Evolutionary conservation across 2,329 filamentous ascomycete species (phyloP), one percentile per base, ranked within the genome.

Genomic region (Metarhizium anisopliae): DNA sequence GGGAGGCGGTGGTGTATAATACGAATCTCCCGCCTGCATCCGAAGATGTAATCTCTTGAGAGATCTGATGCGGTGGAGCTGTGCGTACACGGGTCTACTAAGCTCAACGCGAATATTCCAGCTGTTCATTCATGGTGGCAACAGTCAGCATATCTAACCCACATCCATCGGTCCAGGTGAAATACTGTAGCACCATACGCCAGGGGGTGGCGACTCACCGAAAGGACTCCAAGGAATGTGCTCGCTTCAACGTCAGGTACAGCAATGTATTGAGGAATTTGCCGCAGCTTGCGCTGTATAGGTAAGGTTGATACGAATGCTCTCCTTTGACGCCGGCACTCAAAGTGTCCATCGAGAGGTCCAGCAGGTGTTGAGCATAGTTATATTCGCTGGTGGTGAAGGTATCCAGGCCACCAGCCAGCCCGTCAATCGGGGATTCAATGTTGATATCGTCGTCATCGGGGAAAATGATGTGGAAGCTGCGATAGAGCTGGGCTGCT

Each of bases 81-180:
- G 74, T 56, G 74, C 74, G 67, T 82, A 85, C 4, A 86, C 76
- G 1, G 75, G 76, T 6, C 80, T 73, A 63, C 78, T 83, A 10
- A 86, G 73, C 65, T 86, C 83, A 55, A 86, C 78, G 6, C 81
- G 77, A 54, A 85, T 80, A 64, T 86, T 83, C 83, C 83, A 86
- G 59, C 79, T 83, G 47, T 54, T 29, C 2, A 51, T 35, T 16
- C 35, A 49, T 30, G 3, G 45, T 20, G 20, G 50, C 54, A 36
- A 29, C 36, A 55, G 42, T 59, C 47, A 60, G 55, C 16, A 52
- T 8, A 38, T 36, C 50, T 36, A 20, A 45, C 3, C 2, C n/a
- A 45, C 8, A 6, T 45, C 6, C 51, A 47, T 6, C n/a, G 8
- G 7, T 20, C 42, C 6, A 45, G 16, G 20, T 40, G 10, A 20